These are phyloP conservation scores for Cystobasidium ongulense DNA, from an alignment of 768 basidiomycete species.

Conservation along the genomic window DNA sequence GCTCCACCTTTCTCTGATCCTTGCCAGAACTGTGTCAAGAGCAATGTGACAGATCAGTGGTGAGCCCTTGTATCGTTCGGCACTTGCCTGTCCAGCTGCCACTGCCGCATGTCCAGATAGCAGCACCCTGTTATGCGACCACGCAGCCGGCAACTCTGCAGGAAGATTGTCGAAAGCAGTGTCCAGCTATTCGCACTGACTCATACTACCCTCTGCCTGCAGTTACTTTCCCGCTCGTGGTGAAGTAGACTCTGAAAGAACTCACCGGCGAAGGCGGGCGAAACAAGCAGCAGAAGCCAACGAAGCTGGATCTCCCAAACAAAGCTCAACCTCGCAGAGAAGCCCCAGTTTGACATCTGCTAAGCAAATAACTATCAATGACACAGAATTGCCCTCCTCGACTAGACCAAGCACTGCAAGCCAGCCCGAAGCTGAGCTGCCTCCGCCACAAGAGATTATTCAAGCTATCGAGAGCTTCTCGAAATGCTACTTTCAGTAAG, in stretches of 20 bases:
- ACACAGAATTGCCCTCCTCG: too few relatives aligned
- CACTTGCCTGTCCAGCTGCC: not conserved
- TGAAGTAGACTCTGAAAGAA: not conserved
- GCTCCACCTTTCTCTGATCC: not conserved
- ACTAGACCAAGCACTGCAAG: too few relatives aligned
- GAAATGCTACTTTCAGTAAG: slow-evolving; percentile 17
- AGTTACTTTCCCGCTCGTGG: not conserved
- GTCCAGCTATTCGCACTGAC: not conserved
- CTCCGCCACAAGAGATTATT: not conserved
- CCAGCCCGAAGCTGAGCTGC: not conserved
- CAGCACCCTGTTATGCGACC: too few relatives aligned
- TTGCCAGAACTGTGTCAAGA: not conserved
- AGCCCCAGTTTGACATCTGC: not conserved
- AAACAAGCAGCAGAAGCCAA: not conserved
- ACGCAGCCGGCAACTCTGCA: too few relatives aligned
- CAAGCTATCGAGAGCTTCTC: slow-evolving; percentile 1
- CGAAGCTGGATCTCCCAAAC: not conserved
- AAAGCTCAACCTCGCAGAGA: not conserved
- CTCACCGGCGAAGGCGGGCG: not conserved
- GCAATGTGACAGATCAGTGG: not conserved
- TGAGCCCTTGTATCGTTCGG: not conserved
- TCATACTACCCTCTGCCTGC: not conserved
- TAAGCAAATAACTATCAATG: not conserved
- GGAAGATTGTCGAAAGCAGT: not conserved
- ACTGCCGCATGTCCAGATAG: not conserved